Percentiles rank a stretch among this genome's conserved stretches.
Evolutionary conservation across 2,329 filamentous ascomycete species (phyloP).

Genomic region (Botryotinia convoluta): DNA sequence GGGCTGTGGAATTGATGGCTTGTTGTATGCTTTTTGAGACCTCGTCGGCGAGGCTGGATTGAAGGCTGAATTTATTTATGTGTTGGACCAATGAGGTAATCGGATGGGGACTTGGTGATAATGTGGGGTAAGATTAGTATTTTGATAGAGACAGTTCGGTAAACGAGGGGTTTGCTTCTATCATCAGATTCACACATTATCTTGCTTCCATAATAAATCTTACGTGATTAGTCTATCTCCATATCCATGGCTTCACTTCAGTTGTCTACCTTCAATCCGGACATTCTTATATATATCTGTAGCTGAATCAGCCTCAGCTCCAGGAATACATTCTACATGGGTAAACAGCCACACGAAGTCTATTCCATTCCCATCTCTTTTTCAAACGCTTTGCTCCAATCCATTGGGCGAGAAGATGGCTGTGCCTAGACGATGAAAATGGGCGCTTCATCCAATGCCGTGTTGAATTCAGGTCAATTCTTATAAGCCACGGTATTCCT

Average conservation of each 20-base stretch:
- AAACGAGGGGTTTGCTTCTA: neutral
- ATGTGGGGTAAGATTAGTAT: neutral
- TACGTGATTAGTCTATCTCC: neutral
- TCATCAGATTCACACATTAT: neutral
- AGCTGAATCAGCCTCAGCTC: conserved; percentile 2
- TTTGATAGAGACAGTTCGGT: neutral
- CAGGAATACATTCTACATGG: neutral
- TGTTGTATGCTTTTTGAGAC: neutral
- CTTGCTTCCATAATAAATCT: too few relatives aligned
- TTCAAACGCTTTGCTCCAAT: neutral
- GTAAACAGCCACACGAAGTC: neutral
- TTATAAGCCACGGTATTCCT: neutral
- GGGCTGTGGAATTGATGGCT: neutral
- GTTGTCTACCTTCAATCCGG: neutral
- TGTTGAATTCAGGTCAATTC: neutral
- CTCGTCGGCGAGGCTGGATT: conserved; percentile 17
- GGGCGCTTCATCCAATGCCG: conserved; percentile 3
- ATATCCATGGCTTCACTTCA: neutral
- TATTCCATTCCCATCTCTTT: neutral
- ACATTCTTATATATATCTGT: neutral
- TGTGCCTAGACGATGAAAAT: neutral
- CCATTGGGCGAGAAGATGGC: neutral
- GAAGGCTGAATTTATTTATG: conserved; percentile 15
- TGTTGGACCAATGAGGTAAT: conserved; percentile 17
- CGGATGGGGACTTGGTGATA: neutral